These are phyloP conservation scores for Orbilia blumenaviensis DNA, from an alignment of 2,329 filamentous ascomycete species.

Conservation along the genomic window DNA sequence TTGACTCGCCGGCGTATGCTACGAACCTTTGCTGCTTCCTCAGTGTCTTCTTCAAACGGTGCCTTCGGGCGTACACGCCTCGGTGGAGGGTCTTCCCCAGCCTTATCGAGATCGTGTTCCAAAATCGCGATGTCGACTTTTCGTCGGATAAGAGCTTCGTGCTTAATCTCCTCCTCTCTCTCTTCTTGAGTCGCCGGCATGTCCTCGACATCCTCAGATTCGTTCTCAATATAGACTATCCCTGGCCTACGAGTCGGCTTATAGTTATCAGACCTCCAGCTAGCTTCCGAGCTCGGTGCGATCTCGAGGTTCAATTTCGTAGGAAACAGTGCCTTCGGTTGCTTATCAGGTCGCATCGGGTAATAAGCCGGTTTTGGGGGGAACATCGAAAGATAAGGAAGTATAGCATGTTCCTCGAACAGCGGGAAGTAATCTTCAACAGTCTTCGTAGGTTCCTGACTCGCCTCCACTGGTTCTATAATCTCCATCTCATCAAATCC, in stretches of 20 bases:
- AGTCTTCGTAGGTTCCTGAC: conserved; percentile 59
- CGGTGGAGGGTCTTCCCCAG: conserved; percentile 13
- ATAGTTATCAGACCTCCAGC: conserved; percentile 61
- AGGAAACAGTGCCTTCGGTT: conserved; percentile 81
- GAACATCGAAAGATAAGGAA: conserved; percentile 83
- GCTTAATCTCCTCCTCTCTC: conserved; percentile 67
- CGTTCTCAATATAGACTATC: conserved; percentile 66
- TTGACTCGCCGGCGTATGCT: conserved; percentile 54
- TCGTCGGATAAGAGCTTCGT: conserved; percentile 78
- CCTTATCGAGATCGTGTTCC: conserved; percentile 19
- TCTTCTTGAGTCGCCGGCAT: conserved; percentile 65
- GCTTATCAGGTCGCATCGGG: conserved; percentile 79
- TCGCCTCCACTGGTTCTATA: neutral
- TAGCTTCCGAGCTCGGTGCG: conserved; percentile 83
- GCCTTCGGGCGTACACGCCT: conserved; percentile 28
- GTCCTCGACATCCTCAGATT: conserved; percentile 64
- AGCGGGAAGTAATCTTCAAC: conserved; percentile 82
- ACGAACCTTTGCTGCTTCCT: conserved; percentile 62
- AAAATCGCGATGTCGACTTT: conserved; percentile 82
- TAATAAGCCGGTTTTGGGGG: conserved; percentile 79
- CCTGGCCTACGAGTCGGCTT: conserved; percentile 67
- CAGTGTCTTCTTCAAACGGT: conserved; percentile 75
- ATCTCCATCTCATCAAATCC: neutral
- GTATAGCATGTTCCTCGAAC: conserved; percentile 77
- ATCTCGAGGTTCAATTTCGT: conserved; percentile 90